Percentiles rank a stretch among this genome's conserved stretches.
Evolutionary conservation across 2,329 filamentous ascomycete genomes (phyloP).

Genomic region (Teratosphaeriaceae sp.): DNA sequence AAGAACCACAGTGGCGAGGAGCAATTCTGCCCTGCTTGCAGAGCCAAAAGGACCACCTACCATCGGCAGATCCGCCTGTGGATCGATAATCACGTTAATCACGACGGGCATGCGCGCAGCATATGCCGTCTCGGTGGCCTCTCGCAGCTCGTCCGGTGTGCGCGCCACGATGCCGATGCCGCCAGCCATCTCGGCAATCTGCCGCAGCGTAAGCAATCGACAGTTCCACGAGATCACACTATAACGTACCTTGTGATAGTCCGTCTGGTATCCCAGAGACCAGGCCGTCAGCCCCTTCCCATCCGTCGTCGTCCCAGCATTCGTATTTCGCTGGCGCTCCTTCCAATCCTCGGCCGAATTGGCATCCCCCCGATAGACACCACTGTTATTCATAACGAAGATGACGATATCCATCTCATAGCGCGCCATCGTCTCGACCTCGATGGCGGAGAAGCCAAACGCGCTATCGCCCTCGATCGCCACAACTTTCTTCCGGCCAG

Average conservation of each 20-base stretch:
- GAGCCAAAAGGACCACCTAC: constrained; percentile 11
- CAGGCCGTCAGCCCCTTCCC: constrained; percentile 44
- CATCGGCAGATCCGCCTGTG: constrained; percentile 22
- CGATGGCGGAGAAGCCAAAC: constrained; percentile 50
- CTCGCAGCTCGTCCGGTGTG: constrained; percentile 45
- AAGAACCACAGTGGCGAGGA: not conserved
- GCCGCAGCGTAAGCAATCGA: no score
- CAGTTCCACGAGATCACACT: no score
- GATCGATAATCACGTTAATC: constrained; percentile 50
- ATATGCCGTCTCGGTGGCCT: constrained; percentile 47
- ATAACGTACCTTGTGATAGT: constrained; percentile 53
- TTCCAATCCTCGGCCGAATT: constrained; percentile 37
- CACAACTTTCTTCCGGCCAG: constrained; percentile 45
- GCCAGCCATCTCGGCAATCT: constrained; percentile 48
- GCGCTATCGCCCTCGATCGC: constrained; percentile 51
- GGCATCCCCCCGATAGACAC: constrained; percentile 33
- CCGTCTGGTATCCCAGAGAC: constrained; percentile 44
- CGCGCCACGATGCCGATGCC: constrained; percentile 47
- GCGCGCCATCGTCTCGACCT: constrained; percentile 51
- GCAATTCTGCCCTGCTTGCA: not conserved
- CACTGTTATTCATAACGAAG: constrained; percentile 47
- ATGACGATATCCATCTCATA: constrained; percentile 50
- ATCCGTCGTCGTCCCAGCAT: constrained; percentile 25
- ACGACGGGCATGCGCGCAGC: constrained; percentile 42
- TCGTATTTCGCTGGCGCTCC: constrained; percentile 37